These are phyloP conservation scores for Phytophthora pinifolia DNA, from an alignment of 352 stramenopile genomes.

Conservation along the genomic window DNA sequence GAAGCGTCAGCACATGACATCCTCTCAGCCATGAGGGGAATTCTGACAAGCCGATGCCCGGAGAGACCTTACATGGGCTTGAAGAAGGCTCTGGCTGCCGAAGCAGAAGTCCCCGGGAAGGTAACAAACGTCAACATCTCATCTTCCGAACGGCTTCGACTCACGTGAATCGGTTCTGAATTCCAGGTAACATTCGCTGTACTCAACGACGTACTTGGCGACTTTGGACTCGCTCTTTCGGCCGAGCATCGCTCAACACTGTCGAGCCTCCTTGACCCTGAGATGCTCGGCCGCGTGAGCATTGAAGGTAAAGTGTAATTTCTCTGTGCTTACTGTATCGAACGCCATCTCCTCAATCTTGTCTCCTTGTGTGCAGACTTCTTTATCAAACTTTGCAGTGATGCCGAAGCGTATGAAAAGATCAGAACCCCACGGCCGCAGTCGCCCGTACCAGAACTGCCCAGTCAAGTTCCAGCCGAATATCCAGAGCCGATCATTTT, in stretches of 20 bases:
- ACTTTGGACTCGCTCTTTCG: conserved; percentile 61
- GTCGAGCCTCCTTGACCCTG: conserved; percentile 50
- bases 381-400: conserved; percentile 72
- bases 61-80: conserved; percentile 75
- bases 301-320: conserved; percentile 76
- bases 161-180: not conserved
- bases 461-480: conserved; percentile 13
- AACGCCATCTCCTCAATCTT: not conserved
- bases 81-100: conserved; percentile 73
- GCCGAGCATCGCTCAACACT: conserved; percentile 44
- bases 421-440: conserved; percentile 16
- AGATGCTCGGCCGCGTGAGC: conserved; percentile 51
- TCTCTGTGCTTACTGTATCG: not conserved
- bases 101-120: conserved; percentile 73
- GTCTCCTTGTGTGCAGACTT: conserved; percentile 44
- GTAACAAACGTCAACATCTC: conserved; percentile 19
- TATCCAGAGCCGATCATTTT: conserved; percentile 22
- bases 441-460: conserved; percentile 10
- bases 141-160: not conserved
- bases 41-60: conserved; percentile 52
- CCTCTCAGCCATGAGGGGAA: conserved; percentile 67
- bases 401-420: conserved; percentile 53
- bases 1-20: conserved; percentile 65
- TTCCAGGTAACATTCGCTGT: conserved; percentile 59
- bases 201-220: conserved; percentile 69